These are phyloP conservation scores for Coemansia sp. DNA, from an alignment of 192 early-diverging fungal species.

Conservation along the genomic window DNA sequence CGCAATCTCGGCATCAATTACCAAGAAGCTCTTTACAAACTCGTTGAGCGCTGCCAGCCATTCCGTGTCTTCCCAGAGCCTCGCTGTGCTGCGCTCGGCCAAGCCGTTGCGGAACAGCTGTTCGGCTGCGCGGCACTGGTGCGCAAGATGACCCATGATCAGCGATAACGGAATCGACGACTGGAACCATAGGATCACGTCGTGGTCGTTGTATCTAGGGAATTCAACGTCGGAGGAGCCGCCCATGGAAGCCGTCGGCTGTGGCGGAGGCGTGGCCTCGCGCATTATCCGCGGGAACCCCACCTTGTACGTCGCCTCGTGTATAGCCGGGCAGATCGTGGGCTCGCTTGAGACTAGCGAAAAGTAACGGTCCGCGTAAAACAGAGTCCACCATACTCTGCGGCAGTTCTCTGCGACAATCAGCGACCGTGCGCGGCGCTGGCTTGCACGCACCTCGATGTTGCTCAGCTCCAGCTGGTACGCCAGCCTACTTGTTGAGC, in stretches of 20 bases:
- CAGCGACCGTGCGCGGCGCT: conserved; percentile 52
- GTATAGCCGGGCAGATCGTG: conserved; percentile 38
- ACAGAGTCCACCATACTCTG: conserved; percentile 54
- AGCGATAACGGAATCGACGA: conserved; percentile 53
- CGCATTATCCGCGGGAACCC: conserved; percentile 53
- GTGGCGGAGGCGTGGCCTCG: conserved; percentile 49
- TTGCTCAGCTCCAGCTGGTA: conserved; percentile 53
- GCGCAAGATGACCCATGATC: conserved; percentile 49
- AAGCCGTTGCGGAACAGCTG: conserved; percentile 49
- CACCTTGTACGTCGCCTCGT: conserved; percentile 52
- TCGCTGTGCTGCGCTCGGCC: conserved; percentile 39
- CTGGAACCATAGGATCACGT: conserved; percentile 55
- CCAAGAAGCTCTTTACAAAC: conserved; percentile 49
- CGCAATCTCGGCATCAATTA: conserved; percentile 52
- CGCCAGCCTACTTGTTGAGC: conserved; percentile 28
- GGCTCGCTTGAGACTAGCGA: conserved; percentile 50
- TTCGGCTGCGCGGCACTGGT: conserved; percentile 50
- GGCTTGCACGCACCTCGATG: conserved; percentile 51
- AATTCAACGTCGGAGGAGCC: conserved; percentile 28
- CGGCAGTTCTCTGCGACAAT: conserved; percentile 57
- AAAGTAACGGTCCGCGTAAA: conserved; percentile 53
- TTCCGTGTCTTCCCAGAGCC: conserved; percentile 45
- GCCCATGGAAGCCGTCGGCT: not conserved
- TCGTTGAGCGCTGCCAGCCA: conserved; percentile 47
- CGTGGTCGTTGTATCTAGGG: conserved; percentile 53